A percentile compares a stretch with the other conserved stretches of the same genome.
phyloP scores from a whole-genome alignment of 768 basidiomycete species.

The Termitomyces bulborhizus region DNA sequence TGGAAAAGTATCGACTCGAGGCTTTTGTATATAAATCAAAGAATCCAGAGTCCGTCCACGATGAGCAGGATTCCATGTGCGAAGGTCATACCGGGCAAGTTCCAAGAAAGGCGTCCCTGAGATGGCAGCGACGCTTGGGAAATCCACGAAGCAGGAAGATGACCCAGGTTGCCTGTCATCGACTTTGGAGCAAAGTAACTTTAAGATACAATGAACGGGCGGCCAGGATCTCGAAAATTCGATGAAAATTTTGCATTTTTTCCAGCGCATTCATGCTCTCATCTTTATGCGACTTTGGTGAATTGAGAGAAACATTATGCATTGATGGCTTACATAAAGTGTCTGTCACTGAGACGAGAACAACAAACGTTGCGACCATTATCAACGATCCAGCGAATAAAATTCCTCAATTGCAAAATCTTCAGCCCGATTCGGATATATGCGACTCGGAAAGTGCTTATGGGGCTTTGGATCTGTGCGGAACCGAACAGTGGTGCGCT shows the following conservation, averaged over 20 bases:
- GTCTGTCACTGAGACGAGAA: too few relatives aligned
- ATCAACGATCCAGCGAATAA: not conserved
- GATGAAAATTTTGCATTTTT: constrained; percentile 49
- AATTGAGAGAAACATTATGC: too few relatives aligned
- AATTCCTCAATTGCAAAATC: not conserved
- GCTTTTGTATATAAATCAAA: constrained; percentile 42
- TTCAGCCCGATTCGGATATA: constrained; percentile 12
- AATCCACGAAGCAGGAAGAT: constrained; percentile 44
- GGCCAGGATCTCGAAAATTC: constrained; percentile 42
- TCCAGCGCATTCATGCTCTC: constrained; percentile 46
- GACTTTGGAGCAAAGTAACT: constrained; percentile 31
- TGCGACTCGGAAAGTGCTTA: not conserved
- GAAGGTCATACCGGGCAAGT: constrained; percentile 27
- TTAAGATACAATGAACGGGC: constrained; percentile 33
- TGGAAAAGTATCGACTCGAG: constrained; percentile 26
- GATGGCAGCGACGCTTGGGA: constrained; percentile 40
- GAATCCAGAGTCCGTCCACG: constrained; percentile 31
- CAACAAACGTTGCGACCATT: not conserved
- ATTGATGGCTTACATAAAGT: not conserved
- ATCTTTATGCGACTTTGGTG: constrained; percentile 26
- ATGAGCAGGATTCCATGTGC: constrained; percentile 19
- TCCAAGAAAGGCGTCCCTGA: constrained; percentile 36
- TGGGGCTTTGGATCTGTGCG: not conserved
- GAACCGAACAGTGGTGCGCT: not conserved
- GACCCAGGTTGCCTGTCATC: constrained; percentile 35